phyloP scores from a whole-genome alignment of 345 rosid species.

The Microthlaspi erraticum region DNA sequence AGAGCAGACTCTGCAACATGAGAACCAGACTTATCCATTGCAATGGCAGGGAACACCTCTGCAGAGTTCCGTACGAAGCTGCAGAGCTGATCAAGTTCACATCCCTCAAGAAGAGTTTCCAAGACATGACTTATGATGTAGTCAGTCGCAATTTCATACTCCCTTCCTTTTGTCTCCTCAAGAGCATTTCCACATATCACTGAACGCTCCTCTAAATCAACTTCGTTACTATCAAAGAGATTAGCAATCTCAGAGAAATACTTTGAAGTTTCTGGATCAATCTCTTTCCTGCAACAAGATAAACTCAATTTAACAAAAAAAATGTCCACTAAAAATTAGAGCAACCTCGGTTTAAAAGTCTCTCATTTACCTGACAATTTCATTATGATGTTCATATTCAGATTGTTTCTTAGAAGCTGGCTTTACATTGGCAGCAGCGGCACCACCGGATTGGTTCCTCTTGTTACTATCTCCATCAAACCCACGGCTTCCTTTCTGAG shows the following conservation, averaged over 20 bases:
- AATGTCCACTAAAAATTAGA: slow-evolving; percentile 4
- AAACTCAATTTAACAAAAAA: not conserved
- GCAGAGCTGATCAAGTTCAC: slow-evolving; percentile 83
- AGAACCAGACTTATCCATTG: slow-evolving; percentile 95
- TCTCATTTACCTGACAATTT: slow-evolving; percentile 58
- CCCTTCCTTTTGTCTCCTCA: slow-evolving; percentile 86
- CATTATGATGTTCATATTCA: slow-evolving; percentile 53
- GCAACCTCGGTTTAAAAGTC: slow-evolving; percentile 8
- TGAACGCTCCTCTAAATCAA: slow-evolving; percentile 76
- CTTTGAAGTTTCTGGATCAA: slow-evolving; percentile 80
- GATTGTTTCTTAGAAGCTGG: slow-evolving; percentile 49
- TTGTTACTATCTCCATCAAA: slow-evolving; percentile 51
- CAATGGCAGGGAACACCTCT: slow-evolving; percentile 69
- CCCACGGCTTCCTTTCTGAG: slow-evolving; percentile 54
- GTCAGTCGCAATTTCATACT: slow-evolving; percentile 86
- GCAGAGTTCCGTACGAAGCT: slow-evolving; percentile 72
- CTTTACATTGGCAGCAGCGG: slow-evolving; percentile 21
- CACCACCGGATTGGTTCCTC: slow-evolving; percentile 45
- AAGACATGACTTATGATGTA: slow-evolving; percentile 83
- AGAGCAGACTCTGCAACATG: slow-evolving; percentile 96
- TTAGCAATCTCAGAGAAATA: slow-evolving; percentile 82
- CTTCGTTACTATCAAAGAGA: slow-evolving; percentile 76
- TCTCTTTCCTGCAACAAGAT: slow-evolving; percentile 67
- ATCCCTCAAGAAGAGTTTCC: slow-evolving; percentile 86
- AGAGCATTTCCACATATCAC: slow-evolving; percentile 80